These are phyloP conservation scores for Suhomyces xylopsoci DNA, from an alignment of 805 yeast species.

Conservation along the genomic window DNA sequence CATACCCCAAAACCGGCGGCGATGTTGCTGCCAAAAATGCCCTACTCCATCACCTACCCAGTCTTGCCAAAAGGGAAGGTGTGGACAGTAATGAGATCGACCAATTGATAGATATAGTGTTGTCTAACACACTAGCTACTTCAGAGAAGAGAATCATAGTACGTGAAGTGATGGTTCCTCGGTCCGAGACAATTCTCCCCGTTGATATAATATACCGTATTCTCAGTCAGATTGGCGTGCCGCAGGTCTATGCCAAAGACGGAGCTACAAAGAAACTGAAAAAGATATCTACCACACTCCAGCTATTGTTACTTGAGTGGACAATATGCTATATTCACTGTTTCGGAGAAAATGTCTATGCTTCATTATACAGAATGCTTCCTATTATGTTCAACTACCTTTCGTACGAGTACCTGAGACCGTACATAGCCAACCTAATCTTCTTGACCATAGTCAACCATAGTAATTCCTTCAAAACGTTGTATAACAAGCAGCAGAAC, in stretches of 20 bases:
- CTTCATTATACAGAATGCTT: constrained; percentile 3
- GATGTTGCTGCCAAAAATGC: neutral
- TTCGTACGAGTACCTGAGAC: constrained; percentile 13
- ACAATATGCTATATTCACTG: constrained; percentile 7
- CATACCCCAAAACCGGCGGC: neutral
- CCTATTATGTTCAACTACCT: constrained; percentile 11
- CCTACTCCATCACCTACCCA: neutral
- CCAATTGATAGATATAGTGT: neutral
- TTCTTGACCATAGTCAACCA: constrained; percentile 6
- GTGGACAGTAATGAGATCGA: neutral
- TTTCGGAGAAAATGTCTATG: constrained; percentile 5
- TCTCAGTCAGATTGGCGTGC: constrained; percentile 10
- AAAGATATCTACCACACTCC: constrained; percentile 1
- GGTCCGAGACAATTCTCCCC: neutral
- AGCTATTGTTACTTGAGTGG: constrained; percentile 12
- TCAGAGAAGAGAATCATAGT: constrained; percentile 3
- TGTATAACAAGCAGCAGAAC: constrained; percentile 1
- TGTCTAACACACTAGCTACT: neutral
- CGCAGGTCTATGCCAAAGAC: constrained; percentile 6
- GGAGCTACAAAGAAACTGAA: constrained; percentile 6
- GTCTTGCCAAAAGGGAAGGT: neutral
- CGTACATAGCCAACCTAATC: constrained; percentile 10
- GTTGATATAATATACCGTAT: constrained; percentile 7
- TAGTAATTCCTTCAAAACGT: constrained; percentile 2
- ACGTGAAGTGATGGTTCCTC: constrained; percentile 4